Percentiles rank a stretch among this genome's conserved stretches.
Conservation (phyloP, 2,329 filamentous ascomycete species). For the Bertia moriformis region DNA sequence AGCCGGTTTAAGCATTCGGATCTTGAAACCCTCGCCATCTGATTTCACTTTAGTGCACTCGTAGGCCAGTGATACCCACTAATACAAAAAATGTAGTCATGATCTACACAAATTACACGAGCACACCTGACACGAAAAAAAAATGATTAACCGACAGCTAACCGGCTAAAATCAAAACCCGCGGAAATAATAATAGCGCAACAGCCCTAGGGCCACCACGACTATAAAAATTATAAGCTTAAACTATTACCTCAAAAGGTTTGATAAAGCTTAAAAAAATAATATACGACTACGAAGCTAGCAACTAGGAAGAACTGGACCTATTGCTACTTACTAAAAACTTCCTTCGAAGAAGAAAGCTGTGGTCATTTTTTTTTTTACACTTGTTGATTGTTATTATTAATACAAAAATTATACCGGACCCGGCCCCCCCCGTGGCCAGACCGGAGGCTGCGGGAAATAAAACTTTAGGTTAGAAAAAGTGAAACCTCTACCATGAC, state of each 20-base stretch:
- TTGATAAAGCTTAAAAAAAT: too few species aligned
- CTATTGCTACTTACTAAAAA: not conserved
- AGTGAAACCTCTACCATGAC: too few species aligned
- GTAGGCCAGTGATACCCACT: not conserved
- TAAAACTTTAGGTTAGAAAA: too few species aligned
- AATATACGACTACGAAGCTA: too few species aligned
- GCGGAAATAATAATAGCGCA: too few species aligned
- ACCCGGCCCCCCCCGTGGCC: too few species aligned
- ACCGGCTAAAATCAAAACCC: not conserved
- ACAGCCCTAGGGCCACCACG: too few species aligned
- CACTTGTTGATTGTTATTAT: not conserved
- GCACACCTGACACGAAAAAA: too few species aligned
- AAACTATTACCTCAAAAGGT: too few species aligned
- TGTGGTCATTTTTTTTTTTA: not conserved
- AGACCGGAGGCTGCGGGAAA: too few species aligned
- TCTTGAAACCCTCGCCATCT: slow-evolving; percentile 1
- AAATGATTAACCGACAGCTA: not conserved
- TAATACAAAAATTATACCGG: not conserved
- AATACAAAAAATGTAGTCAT: not conserved
- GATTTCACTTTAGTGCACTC: slow-evolving; percentile 1
- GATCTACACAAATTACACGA: not conserved
- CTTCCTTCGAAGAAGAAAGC: not conserved
- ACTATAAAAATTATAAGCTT: too few species aligned
- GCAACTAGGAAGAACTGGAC: too few species aligned
- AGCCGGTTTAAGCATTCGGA: not conserved